These are phyloP conservation scores for Pogostemon cablin DNA, from an alignment of 257 asterid species.

Conservation along the genomic window DNA sequence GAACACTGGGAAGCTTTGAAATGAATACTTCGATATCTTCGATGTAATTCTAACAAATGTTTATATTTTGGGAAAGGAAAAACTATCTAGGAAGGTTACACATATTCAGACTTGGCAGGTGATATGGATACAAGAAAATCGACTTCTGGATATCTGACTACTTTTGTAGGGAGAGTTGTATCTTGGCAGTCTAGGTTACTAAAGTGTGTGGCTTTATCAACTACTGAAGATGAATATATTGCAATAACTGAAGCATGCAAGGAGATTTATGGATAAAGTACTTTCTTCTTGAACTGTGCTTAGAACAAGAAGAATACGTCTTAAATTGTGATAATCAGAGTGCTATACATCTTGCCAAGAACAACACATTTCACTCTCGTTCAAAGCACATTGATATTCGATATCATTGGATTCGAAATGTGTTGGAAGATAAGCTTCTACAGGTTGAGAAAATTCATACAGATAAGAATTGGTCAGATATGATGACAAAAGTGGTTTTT, in stretches of 20 bases:
- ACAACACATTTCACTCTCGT: not conserved
- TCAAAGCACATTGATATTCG: not conserved
- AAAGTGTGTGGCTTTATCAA: not conserved
- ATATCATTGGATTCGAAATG: not conserved
- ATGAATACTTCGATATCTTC: not conserved
- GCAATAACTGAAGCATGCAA: not conserved
- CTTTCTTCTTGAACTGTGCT: not conserved
- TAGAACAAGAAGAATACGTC: not conserved
- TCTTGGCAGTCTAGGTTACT: not conserved
- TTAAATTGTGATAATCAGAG: not conserved
- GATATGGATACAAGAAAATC: not conserved
- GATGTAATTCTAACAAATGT: not conserved
- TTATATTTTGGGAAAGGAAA: not conserved
- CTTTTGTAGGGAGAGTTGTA: not conserved
- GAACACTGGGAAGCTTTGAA: not conserved
- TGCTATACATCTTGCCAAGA: not conserved
- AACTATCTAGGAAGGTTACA: not conserved
- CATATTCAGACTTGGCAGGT: not conserved
- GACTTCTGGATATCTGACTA: not conserved
- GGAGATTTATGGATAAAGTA: not conserved
- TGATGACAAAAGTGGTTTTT: not conserved
- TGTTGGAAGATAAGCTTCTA: not conserved
- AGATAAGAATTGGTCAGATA: not conserved
- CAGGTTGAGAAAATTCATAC: not conserved
- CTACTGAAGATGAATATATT: not conserved